Conservation (phyloP, 2,329 filamentous ascomycete genomes). For the Fusarium metavorans region DNA sequence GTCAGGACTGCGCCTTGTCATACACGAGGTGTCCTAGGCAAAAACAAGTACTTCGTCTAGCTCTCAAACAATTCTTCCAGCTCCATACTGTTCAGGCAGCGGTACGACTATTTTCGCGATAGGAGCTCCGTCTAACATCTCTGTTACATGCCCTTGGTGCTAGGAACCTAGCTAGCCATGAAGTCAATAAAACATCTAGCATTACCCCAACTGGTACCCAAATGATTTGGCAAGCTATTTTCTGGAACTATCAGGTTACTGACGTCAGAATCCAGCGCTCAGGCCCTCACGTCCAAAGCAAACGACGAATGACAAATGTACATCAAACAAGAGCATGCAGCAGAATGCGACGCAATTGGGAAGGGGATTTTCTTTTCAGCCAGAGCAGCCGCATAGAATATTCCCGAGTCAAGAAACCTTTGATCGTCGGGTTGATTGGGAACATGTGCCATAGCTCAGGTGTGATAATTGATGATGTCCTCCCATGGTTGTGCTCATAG, state of each 20-base stretch:
- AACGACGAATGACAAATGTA: neutral
- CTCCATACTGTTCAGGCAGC: neutral
- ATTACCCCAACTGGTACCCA: too few relatives aligned
- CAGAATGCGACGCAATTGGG: neutral
- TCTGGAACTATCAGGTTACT: too few relatives aligned
- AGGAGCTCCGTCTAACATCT: neutral
- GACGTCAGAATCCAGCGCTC: too few relatives aligned
- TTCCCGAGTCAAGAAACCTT: neutral
- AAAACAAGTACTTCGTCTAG: neutral
- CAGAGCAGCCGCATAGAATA: neutral
- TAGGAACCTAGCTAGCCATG: too few relatives aligned
- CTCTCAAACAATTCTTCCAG: neutral
- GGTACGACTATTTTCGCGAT: too few relatives aligned
- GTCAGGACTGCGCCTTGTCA: neutral
- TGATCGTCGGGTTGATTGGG: neutral
- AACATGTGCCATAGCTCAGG: neutral
- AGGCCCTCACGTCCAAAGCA: neutral
- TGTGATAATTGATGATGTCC: neutral
- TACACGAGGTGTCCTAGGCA: neutral
- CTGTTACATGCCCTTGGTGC: too few relatives aligned
- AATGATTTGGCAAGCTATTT: too few relatives aligned
- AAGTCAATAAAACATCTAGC: too few relatives aligned
- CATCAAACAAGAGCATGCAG: neutral
- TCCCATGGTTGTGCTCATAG: neutral
- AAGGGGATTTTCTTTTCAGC: neutral